phyloP scores from a whole-genome alignment of 345 rosid genomes.

The Eucalyptus regnans region DNA sequence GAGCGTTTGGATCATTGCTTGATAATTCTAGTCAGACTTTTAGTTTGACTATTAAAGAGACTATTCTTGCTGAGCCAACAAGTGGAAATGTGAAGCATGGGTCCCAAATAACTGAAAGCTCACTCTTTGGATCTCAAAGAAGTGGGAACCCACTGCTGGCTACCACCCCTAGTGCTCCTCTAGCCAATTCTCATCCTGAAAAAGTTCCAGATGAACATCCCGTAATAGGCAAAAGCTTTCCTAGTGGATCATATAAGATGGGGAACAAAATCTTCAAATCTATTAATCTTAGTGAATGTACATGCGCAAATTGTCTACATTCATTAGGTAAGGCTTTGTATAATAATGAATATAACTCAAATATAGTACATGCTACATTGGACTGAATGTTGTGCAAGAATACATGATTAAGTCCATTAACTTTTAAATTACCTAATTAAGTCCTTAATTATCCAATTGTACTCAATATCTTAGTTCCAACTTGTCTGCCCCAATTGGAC shows the following conservation, averaged over 20 bases:
- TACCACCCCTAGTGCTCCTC: constrained; percentile 12
- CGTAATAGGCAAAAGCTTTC: constrained; percentile 16
- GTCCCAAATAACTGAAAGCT: constrained; percentile 4
- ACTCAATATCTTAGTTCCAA: no score
- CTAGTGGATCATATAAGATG: constrained; percentile 8
- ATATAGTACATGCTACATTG: no score
- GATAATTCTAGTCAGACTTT: constrained; percentile 22
- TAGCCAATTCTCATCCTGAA: constrained; percentile 10
- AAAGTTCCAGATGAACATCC: constrained; percentile 14
- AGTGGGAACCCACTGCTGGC: neutral
- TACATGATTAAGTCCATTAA: no score
- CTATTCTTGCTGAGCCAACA: constrained; percentile 5
- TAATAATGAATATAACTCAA: no score
- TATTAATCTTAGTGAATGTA: no score
- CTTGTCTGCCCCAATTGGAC: no score
- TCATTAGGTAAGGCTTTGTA: no score
- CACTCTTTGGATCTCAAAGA: constrained; percentile 11
- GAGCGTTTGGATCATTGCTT: neutral
- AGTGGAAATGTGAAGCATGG: constrained; percentile 8
- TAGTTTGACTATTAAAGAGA: constrained; percentile 12
- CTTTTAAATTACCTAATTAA: no score
- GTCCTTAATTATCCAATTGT: no score
- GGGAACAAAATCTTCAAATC: no score
- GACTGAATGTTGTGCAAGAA: no score
- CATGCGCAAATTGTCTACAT: no score